Base-by-base conservation (phyloP, 2,329 filamentous ascomycete species). In the Pyrenochaeta sp. region DNA sequence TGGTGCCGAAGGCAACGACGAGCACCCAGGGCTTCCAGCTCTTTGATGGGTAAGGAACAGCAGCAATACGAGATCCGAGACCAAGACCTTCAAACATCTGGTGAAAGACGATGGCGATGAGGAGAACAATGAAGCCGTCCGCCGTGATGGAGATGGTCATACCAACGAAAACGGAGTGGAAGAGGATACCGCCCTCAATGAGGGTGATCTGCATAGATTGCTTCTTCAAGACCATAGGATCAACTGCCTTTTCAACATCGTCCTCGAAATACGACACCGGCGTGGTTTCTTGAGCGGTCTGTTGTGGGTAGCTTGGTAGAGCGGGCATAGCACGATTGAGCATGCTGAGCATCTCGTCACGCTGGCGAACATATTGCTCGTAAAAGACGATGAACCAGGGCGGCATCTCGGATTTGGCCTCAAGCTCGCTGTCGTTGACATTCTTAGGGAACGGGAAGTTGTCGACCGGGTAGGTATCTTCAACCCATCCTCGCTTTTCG, bases 91-190 rank as follows among this genome's bases (percentile, higher is more conserved):
- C 86, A 56, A 88, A 89, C 10, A 84, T 82, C 67, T 89, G 86
- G 64, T 89, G 86, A 76, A 89, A 88, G 54, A 87, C 82, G 1
- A 89, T 79, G 39, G 88, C 86, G 2, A 84, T 82, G 69, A 87
- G 87, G 1, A 88, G 78, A 0, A 84, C 83, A 32, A 77, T 72
- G 74, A 88, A 88, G 46, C 88, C 86, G 0, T 81, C 73, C 25
- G 85, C 83, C 0, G 83, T 81, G n/a, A 87, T 85, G 8, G 84
- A 87, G 9, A 89, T 78, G 52, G 86, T 88, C 52, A 89, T 80
- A 1, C 86, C 86, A 59, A 88, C 88, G 70, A 89, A 86, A 48
- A 88, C 82, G 3, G 83, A 86, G 76, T 89, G 86, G 76, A 89
- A 88, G 53, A 89, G 83, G 59, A 88, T 83, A 59, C 86, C 86